phyloP scores from a whole-genome alignment of 495 filamentous ascomycete genomes.

The Aspergillus campestris region DNA sequence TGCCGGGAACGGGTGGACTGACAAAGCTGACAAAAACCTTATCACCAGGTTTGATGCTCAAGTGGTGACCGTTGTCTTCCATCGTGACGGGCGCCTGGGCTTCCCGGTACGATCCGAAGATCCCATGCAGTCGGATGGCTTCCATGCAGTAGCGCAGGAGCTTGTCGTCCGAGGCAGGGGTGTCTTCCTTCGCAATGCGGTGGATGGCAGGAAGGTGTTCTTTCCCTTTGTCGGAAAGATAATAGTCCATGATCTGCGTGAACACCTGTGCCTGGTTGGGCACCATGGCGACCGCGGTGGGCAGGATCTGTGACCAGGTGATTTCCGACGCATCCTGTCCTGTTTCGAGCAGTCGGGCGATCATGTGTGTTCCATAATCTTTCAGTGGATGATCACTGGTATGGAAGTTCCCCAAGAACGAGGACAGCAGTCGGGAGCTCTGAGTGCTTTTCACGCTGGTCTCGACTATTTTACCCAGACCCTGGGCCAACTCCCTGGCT shows the following conservation, averaged over 20 bases:
- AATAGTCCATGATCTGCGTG: conserved; percentile 71
- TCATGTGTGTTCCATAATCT: conserved; percentile 58
- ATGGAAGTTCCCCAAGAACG: conserved; percentile 43
- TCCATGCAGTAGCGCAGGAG: conserved; percentile 44
- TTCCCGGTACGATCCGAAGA: conserved; percentile 48
- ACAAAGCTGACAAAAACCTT: conserved; percentile 45
- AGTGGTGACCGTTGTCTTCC: conserved; percentile 40
- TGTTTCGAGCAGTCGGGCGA: conserved; percentile 56
- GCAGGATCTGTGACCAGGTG: conserved; percentile 63
- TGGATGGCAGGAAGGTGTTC: conserved; percentile 50
- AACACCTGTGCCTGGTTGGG: conserved; percentile 67
- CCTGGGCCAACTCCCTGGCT: conserved; percentile 47
- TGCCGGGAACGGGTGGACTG: conserved; percentile 7
- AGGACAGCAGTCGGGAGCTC: conserved; percentile 40
- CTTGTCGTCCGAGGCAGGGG: conserved; percentile 38
- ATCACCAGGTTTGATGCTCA: conserved; percentile 41
- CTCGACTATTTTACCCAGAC: conserved; percentile 54
- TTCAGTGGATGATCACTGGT: conserved; percentile 43
- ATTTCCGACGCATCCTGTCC: conserved; percentile 57
- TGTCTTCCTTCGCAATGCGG: conserved; percentile 40
- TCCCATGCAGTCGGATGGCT: conserved; percentile 52
- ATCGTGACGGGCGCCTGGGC: conserved; percentile 33
- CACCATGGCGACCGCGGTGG: conserved; percentile 49
- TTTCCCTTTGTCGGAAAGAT: conserved; percentile 48
- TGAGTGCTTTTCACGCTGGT: conserved; percentile 54